phyloP scores from a whole-genome alignment of 1,284 basidiomycete species.

The Leccinum cinnamomeum region DNA sequence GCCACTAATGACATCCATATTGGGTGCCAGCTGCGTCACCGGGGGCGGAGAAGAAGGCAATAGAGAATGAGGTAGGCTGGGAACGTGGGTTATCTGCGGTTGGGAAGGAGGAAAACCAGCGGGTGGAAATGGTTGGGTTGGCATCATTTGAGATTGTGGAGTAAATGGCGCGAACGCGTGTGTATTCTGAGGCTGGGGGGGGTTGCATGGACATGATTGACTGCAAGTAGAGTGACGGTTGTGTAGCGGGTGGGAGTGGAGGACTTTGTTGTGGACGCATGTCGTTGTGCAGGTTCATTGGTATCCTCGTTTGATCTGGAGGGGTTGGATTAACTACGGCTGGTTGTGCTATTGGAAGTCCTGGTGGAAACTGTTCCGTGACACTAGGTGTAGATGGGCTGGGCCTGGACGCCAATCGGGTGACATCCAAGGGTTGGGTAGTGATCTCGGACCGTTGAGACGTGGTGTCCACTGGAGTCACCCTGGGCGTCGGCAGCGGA shows the following conservation, averaged over 20 bases:
- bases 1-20: constrained; percentile 13
- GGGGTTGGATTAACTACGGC: not conserved
- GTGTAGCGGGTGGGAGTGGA: constrained; percentile 6
- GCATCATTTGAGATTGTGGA: constrained; percentile 20
- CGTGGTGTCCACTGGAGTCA: constrained; percentile 46
- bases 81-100: constrained; percentile 13
- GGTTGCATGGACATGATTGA: constrained; percentile 12
- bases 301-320: constrained; percentile 5
- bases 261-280: constrained; percentile 5
- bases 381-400: constrained; percentile 3
- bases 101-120: constrained; percentile 21
- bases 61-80: constrained; percentile 14
- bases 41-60: constrained; percentile 17
- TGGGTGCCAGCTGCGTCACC: constrained; percentile 15
- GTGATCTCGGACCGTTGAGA: constrained; percentile 11
- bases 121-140: constrained; percentile 22
- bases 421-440: constrained; percentile 1
- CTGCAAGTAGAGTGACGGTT: constrained; percentile 17
- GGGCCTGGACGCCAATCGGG: constrained; percentile 1
- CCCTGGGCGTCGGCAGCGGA: constrained; percentile 56
- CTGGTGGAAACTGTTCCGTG: not conserved
- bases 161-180: constrained; percentile 14
- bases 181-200: constrained; percentile 21
- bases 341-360: constrained; percentile 5
- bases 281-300: not conserved